These are phyloP conservation scores for Candida labiduridarum DNA, from an alignment of 1,139 yeast genomes.

Conservation along the genomic window DNA sequence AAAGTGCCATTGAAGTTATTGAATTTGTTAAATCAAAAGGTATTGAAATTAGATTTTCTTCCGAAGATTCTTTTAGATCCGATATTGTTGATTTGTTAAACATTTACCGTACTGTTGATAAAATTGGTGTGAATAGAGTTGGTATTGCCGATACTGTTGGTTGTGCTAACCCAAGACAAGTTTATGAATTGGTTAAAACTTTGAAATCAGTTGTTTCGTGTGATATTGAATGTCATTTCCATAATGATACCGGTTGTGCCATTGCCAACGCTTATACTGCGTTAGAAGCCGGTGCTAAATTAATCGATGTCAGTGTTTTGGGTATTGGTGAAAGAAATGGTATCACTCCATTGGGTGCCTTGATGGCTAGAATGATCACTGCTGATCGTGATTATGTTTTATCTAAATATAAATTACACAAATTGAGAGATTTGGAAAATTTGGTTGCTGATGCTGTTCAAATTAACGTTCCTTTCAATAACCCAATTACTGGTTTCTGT, in stretches of 20 bases:
- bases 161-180: conserved; percentile 99
- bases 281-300: conserved; percentile 94
- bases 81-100: conserved; percentile 93
- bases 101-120: conserved; percentile 95
- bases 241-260: conserved; percentile 98
- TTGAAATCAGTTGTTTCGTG: conserved; percentile 92
- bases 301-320: conserved; percentile 92
- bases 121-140: conserved; percentile 97
- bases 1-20: conserved; percentile 94
- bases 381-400: conserved; percentile 97
- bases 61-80: conserved; percentile 97
- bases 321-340: conserved; percentile 99
- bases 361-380: conserved; percentile 99
- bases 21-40: conserved; percentile 97
- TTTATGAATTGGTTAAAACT: conserved; percentile 92
- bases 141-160: conserved; percentile 99
- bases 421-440: conserved; percentile 93
- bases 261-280: conserved; percentile 98
- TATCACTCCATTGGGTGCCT: conserved; percentile 95
- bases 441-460: conserved; percentile 97
- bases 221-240: conserved; percentile 99
- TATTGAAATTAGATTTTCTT: conserved; percentile 93
- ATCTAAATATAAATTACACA: conserved; percentile 93
- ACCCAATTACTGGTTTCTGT: conserved; percentile 98
- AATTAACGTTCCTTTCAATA: conserved; percentile 96